Evolutionary conservation across 768 basidiomycete genomes (phyloP).

Genomic region (Mycena kentingensis): DNA sequence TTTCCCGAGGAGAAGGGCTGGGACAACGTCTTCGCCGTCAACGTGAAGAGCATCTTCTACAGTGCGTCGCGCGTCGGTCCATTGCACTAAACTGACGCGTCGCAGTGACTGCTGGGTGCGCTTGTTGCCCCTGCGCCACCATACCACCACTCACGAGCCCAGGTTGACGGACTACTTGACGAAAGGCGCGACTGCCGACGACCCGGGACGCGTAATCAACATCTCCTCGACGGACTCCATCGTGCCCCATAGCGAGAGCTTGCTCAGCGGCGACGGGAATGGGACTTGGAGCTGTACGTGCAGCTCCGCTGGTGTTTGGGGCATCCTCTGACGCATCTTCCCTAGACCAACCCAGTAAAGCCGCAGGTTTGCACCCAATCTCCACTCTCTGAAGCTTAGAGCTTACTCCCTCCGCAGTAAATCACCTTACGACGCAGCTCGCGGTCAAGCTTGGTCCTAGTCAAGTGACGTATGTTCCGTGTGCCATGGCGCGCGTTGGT

Average conservation of each 20-base stretch:
- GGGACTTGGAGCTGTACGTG: conserved; percentile 20
- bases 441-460: conserved; percentile 22
- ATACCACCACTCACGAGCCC: conserved; percentile 2
- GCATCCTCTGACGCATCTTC: conserved; percentile 1
- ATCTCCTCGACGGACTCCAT: conserved; percentile 34
- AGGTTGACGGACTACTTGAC: conserved; percentile 23
- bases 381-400: no score
- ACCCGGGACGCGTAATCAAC: conserved; percentile 63
- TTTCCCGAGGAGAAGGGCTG: conserved; percentile 41
- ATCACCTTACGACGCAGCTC: conserved; percentile 13
- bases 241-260: conserved; percentile 18
- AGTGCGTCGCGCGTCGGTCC: conserved; percentile 4
- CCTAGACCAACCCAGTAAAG: conserved; percentile 23
- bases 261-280: conserved; percentile 19
- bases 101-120: conserved; percentile 22
- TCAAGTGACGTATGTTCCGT: conserved; percentile 18
- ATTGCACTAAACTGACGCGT: neutral
- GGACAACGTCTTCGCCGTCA: conserved; percentile 13
- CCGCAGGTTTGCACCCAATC: no score
- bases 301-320: neutral
- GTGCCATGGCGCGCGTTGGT: neutral
- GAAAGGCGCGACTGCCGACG: conserved; percentile 36
- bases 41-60: conserved; percentile 14
- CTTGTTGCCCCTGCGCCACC: neutral
- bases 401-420: neutral